A percentile compares a stretch with the other conserved stretches of the same genome.
phyloP scores from a whole-genome alignment of 345 rosid genomes.

The Populus davidiana region DNA sequence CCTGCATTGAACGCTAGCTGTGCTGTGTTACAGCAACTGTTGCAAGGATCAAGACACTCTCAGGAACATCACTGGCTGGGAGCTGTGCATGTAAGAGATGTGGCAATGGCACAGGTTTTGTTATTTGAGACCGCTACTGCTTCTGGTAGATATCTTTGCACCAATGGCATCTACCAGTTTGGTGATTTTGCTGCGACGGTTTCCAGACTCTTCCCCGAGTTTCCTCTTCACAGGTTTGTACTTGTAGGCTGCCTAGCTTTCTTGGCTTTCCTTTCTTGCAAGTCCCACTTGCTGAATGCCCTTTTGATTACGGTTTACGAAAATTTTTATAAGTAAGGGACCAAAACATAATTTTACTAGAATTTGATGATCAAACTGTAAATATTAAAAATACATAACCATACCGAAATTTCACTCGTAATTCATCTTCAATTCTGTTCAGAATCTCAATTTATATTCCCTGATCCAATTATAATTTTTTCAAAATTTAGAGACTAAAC shows the following conservation, averaged over 20 bases:
- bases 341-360: no score
- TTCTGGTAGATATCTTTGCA: slow-evolving; percentile 72
- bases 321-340: no score
- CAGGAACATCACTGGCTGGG: slow-evolving; percentile 84
- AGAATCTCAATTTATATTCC: no score
- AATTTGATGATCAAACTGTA: no score
- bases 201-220: slow-evolving; percentile 62
- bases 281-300: neutral
- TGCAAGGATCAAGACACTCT: slow-evolving; percentile 57
- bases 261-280: neutral
- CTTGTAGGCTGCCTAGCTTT: neutral
- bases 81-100: slow-evolving; percentile 72
- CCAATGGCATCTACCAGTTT: slow-evolving; percentile 74
- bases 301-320: no score
- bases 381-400: no score
- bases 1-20: slow-evolving; percentile 75
- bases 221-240: slow-evolving; percentile 54
- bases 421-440: no score
- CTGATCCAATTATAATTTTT: no score
- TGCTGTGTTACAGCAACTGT: slow-evolving; percentile 56
- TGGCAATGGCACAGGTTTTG: slow-evolving; percentile 61
- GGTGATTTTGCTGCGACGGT: slow-evolving; percentile 60
- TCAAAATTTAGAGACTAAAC: accelerated
- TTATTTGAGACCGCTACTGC: slow-evolving; percentile 56
- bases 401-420: no score